Base-by-base conservation (phyloP, 2,329 filamentous ascomycete genomes). In the Pseudohalonectria lignicola region DNA sequence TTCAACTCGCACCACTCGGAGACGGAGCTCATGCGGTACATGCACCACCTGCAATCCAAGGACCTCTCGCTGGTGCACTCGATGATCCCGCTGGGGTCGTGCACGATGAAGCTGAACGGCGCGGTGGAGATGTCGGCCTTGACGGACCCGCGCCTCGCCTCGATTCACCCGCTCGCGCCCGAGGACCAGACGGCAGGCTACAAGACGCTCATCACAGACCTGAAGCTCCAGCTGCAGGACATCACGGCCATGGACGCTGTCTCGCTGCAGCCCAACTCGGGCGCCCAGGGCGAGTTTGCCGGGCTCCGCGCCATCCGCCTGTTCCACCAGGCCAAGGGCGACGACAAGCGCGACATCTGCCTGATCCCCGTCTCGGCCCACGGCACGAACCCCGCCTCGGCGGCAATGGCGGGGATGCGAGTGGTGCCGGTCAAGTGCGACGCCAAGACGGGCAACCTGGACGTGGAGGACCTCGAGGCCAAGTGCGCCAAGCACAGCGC, bases 61-160 rank as follows among this genome's bases (percentile, higher is more conserved):
- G 90, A 96, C 55, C 66, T 96, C 12, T 95, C 90, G 2, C 71
- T 95, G 5, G 85, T 88, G 2, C 90, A 96, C 63, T 95, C 88
- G 13, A 96, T 96, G 90, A 96, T 96, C 43, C 87, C 90, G 3
- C 74, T 96, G 1, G 90, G 90, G 16, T 95, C 90, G 1, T 96
- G 90, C 68, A 96, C 90, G 12, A 96, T 96, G 90, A 96, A 96
- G 69, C 77, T 95, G 38, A 95, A 95, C 57, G 85, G 83, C 31
- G 92, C 88, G 3, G 85, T 85, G 1, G 86, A 95, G 64, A 95
- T 96, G 90, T 74, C 84, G 13, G 82, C 88, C 7, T 72, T 95
- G 39, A 84, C 84, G 1, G 81, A 79, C 62, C 76, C 79, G 1
- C 76, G 80, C 36, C 86, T 88, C 52, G 74, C 83, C 31, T 76